Evolutionary conservation across 2,329 filamentous ascomycete species (phyloP).

Genomic region (Hortaea werneckii): DNA sequence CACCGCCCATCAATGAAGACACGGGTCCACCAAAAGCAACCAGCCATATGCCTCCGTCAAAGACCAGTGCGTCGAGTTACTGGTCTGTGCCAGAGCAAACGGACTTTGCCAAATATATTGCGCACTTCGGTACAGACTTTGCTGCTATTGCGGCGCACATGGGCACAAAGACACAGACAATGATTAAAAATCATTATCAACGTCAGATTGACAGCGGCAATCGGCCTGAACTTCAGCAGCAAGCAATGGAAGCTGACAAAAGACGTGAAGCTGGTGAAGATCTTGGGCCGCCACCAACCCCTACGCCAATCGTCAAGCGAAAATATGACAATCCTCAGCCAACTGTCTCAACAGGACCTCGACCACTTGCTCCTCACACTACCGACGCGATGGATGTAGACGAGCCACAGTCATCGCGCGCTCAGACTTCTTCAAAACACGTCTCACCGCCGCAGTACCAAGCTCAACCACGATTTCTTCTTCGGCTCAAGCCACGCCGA

Average conservation of each 20-base stretch:
- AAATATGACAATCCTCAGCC: conserved; percentile 36
- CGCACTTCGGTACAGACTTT: conserved; percentile 72
- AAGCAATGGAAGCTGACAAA: conserved; percentile 33
- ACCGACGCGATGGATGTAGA: conserved; percentile 31
- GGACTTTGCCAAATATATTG: conserved; percentile 63
- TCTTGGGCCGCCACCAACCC: conserved; percentile 38
- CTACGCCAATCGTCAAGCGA: conserved; percentile 37
- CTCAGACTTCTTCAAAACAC: conserved; percentile 23
- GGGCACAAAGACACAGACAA: conserved; percentile 76
- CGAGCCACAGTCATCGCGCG: conserved; percentile 22
- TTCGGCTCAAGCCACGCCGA: conserved; percentile 22
- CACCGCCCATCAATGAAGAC: conserved; percentile 13
- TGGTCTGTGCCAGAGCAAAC: conserved; percentile 76
- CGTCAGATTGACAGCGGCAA: conserved; percentile 36
- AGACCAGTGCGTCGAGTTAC: conserved; percentile 53
- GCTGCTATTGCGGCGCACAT: conserved; percentile 64
- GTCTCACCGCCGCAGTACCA: conserved; percentile 27
- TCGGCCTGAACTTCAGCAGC: conserved; percentile 30
- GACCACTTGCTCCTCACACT: conserved; percentile 34
- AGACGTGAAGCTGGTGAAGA: conserved; percentile 35
- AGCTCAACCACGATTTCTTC: conserved; percentile 20
- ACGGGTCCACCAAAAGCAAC: conserved; percentile 12
- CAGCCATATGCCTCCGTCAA: conserved; percentile 11
- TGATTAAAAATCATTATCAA: conserved; percentile 54
- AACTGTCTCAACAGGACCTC: conserved; percentile 22